Evolutionary conservation across 345 rosid genomes (phyloP).

Genomic region (Atalantia buxifolia): DNA sequence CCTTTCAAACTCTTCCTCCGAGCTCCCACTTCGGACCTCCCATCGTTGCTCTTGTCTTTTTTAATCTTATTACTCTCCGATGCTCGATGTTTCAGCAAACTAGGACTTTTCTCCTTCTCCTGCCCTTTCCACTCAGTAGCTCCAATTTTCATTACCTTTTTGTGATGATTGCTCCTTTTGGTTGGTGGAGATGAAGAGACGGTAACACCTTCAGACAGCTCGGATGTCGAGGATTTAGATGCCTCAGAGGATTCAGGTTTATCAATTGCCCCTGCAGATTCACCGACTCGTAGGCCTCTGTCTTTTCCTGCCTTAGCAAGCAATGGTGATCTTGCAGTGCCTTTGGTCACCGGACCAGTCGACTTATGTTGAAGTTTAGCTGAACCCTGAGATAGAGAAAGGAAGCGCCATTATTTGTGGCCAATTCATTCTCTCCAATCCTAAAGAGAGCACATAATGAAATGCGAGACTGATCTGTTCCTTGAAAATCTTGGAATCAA

Average conservation of each 20-base stretch:
- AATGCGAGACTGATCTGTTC: background rate
- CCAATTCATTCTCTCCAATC: background rate
- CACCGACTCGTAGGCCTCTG: slow-evolving; percentile 10
- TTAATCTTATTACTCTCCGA: slow-evolving; percentile 8
- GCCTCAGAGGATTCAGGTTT: slow-evolving; percentile 9
- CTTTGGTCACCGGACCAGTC: slow-evolving; percentile 23
- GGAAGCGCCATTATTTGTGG: background rate
- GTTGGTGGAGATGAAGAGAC: slow-evolving; percentile 16
- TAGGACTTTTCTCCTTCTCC: slow-evolving; percentile 27
- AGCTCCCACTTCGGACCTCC: slow-evolving; percentile 26
- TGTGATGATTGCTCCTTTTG: slow-evolving; percentile 2
- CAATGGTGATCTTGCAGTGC: slow-evolving; percentile 17
- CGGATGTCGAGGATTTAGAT: slow-evolving; percentile 11
- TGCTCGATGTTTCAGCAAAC: slow-evolving; percentile 18
- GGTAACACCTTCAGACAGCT: slow-evolving; percentile 17
- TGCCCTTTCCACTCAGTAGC: slow-evolving; percentile 16
- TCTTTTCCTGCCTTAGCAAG: slow-evolving; percentile 26
- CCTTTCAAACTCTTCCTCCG: slow-evolving; percentile 34
- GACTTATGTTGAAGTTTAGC: slow-evolving; percentile 20
- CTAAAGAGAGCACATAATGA: background rate
- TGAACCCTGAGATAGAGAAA: slow-evolving; percentile 26
- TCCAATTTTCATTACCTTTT: slow-evolving; percentile 14
- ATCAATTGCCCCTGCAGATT: background rate
- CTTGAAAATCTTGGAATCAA: background rate
- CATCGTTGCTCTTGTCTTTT: slow-evolving; percentile 24